Evolutionary conservation across 805 yeast species (phyloP).

Genomic region (Suhomyces xylopsoci): DNA sequence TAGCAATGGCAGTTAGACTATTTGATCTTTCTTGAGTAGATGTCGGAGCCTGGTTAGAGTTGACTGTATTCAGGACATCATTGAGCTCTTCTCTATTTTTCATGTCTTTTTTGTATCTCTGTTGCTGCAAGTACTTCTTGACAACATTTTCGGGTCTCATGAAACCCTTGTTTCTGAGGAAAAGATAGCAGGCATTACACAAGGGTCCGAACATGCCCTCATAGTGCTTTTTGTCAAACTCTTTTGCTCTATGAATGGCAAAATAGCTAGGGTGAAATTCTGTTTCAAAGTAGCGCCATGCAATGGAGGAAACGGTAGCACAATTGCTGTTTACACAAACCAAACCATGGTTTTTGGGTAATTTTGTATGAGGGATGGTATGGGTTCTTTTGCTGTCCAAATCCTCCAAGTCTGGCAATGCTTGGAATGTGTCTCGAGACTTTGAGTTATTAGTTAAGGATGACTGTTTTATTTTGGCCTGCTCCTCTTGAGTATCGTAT

Average conservation of each 20-base stretch:
- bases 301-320: slow-evolving; percentile 34
- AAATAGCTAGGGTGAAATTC: slow-evolving; percentile 37
- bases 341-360: slow-evolving; percentile 39
- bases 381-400: slow-evolving; percentile 43
- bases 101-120: slow-evolving; percentile 36
- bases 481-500: slow-evolving; percentile 20
- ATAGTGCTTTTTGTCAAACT: slow-evolving; percentile 38
- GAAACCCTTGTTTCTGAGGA: slow-evolving; percentile 63
- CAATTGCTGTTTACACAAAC: slow-evolving; percentile 41
- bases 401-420: slow-evolving; percentile 44
- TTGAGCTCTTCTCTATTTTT: slow-evolving; percentile 26
- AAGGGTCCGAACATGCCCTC: slow-evolving; percentile 48
- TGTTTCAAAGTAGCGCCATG: slow-evolving; percentile 45
- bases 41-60: slow-evolving; percentile 3
- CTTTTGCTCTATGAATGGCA: slow-evolving; percentile 34
- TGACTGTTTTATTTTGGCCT: not conserved
- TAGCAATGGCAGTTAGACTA: slow-evolving; percentile 15
- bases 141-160: slow-evolving; percentile 55
- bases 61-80: slow-evolving; percentile 4
- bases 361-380: slow-evolving; percentile 36
- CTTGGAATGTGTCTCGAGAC: slow-evolving; percentile 25
- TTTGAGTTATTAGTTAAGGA: not conserved
- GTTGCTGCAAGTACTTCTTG: slow-evolving; percentile 44
- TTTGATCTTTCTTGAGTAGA: slow-evolving; percentile 8
- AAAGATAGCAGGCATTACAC: slow-evolving; percentile 45